A percentile compares a stretch with the other conserved stretches of the same genome.
phyloP scores from a whole-genome alignment of 441 rosid species.

The Theobroma grandiflorum region DNA sequence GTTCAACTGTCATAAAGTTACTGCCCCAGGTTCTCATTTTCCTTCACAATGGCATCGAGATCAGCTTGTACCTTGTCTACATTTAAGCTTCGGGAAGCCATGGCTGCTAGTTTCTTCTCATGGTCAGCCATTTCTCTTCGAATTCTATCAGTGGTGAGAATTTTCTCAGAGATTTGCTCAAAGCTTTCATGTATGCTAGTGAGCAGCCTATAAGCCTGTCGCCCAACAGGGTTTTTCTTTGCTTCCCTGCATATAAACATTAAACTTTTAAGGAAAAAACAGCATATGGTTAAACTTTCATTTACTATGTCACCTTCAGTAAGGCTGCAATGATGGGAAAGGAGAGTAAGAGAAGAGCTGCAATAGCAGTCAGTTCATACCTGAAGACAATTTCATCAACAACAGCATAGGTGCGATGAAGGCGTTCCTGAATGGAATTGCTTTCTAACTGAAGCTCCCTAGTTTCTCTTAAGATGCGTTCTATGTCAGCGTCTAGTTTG shows the following conservation, averaged over 20 bases:
- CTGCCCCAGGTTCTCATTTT: constrained; percentile 60
- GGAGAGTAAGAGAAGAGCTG: not conserved
- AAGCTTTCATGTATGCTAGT: constrained; percentile 79
- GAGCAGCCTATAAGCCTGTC: constrained; percentile 76
- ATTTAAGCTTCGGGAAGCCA: constrained; percentile 58
- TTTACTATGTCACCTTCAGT: not conserved
- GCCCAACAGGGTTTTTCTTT: constrained; percentile 67
- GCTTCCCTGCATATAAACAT: constrained; percentile 61
- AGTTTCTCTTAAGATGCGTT: constrained; percentile 77
- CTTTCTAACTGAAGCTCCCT: constrained; percentile 88
- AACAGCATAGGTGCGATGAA: constrained; percentile 79
- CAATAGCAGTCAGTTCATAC: constrained; percentile 38
- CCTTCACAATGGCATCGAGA: constrained; percentile 60
- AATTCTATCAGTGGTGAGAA: constrained; percentile 64
- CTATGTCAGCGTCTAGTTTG: constrained; percentile 80
- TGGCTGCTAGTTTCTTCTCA: constrained; percentile 75
- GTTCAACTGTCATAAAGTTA: constrained; percentile 23
- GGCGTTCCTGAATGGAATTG: constrained; percentile 84
- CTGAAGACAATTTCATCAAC: constrained; percentile 83
- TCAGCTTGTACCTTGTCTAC: constrained; percentile 66
- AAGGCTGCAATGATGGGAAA: not conserved
- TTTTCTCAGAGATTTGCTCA: constrained; percentile 73
- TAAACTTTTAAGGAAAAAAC: constrained; percentile 24
- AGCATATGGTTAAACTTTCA: not conserved
- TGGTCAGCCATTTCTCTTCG: constrained; percentile 70